Evolutionary conservation across 2,329 filamentous ascomycete species (phyloP), one percentile per base, ranked within the genome.

Genomic region (Fusarium buxicola): DNA sequence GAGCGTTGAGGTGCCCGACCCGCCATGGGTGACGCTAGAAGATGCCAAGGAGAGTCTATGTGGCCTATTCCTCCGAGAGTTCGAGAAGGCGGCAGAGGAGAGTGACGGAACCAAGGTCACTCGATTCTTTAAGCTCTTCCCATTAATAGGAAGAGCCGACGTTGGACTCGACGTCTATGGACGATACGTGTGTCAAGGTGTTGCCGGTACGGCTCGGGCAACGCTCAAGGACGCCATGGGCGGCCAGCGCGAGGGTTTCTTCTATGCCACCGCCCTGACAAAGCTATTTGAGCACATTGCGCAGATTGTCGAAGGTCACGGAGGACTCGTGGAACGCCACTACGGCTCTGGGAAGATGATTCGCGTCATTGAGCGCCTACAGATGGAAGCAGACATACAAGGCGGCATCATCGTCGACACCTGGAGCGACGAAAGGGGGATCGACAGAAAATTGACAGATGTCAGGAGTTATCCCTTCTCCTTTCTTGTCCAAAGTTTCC

Each of bases 391-490:
- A 3, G 95, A 99, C 76, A 90, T 97, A 2, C 95, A 99, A 78
- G 95, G 94, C 16, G 95, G 95, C 64, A 97, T 98, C 67, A 89
- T 99, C 56, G 81, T 99, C 48, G 95, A 99, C 74, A 95, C 94
- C 1, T 99, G 95, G 93, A 89, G 89, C 52, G 95, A 99, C 65
- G 94, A 98, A 73, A 86, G 93, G 57, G 86, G 82, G 58, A 87
- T 99, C 43, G 91, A 94, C 72, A 87, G 94, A 69, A 92, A 90
- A 72, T 81, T 99, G 60, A 98, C 92, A 3, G 95, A 99, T 72
- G 92, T 97, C 76, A 98, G 96, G 79, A 97, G 94, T 52, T 99
- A 99, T 73, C 94, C 95, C 1, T 99, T 97, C 75, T 97, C 94
- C 0, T 99, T 99, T 73, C 80, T 99, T 39, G 94, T 98, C 0